These are phyloP conservation scores for Sugiyamaella grinbergsii DNA, from an alignment of 1,139 yeast genomes.

Conservation along the genomic window DNA sequence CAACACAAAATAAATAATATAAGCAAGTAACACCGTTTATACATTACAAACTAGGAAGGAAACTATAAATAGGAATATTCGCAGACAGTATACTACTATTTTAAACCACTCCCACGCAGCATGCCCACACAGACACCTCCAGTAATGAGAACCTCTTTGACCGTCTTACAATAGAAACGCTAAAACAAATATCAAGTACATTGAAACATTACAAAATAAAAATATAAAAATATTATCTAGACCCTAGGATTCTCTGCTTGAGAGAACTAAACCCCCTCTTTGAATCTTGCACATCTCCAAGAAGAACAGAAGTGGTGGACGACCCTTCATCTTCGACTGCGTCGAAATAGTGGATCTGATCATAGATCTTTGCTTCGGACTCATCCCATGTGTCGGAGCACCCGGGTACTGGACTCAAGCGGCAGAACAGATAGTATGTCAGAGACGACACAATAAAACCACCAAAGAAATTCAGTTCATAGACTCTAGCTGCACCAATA, in stretches of 20 bases:
- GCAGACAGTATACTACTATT: too few relatives aligned
- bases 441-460: conserved; percentile 65
- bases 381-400: conserved; percentile 63
- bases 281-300: background rate
- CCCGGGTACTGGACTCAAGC: conserved; percentile 63
- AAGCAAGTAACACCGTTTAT: too few relatives aligned
- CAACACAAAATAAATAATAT: too few relatives aligned
- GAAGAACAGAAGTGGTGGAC: background rate
- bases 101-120: too few relatives aligned
- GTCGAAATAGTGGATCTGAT: conserved; percentile 19
- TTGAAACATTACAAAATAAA: too few relatives aligned
- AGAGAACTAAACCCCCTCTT: background rate
- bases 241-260: conserved; percentile 11
- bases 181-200: too few relatives aligned
- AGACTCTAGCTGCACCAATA: conserved; percentile 71
- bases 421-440: conserved; percentile 54
- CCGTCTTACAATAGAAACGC: too few relatives aligned
- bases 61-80: too few relatives aligned
- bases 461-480: conserved; percentile 70
- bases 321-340: conserved; percentile 9
- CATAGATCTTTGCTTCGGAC: conserved; percentile 55
- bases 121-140: too few relatives aligned
- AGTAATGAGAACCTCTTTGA: too few relatives aligned
- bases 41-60: too few relatives aligned
- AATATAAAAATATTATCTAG: background rate